Evolutionary conservation across 495 filamentous ascomycete species (phyloP).

Genomic region (Lentithecium fluviatile): DNA sequence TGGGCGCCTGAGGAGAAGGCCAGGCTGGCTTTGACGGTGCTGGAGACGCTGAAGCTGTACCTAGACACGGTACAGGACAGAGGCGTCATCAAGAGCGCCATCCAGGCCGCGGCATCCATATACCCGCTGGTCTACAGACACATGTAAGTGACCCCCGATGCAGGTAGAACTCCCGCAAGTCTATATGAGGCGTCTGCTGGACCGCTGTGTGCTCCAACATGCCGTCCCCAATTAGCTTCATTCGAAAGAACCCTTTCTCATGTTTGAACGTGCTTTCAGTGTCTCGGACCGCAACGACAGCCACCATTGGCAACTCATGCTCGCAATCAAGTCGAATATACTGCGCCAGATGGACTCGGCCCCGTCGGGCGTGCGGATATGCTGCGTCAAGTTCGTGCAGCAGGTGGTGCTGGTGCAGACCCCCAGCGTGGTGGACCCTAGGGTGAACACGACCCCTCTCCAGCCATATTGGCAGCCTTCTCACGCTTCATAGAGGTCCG

Average conservation of each 20-base stretch:
- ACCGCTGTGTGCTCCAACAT: too few species aligned
- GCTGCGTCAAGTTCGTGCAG: slow-evolving; percentile 96
- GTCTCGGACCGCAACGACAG: slow-evolving; percentile 77
- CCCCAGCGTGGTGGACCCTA: slow-evolving; percentile 77
- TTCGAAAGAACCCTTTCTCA: slow-evolving; percentile 23
- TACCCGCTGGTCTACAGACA: slow-evolving; percentile 89
- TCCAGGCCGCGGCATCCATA: slow-evolving; percentile 83
- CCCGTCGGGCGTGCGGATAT: slow-evolving; percentile 71
- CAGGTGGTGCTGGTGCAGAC: slow-evolving; percentile 90
- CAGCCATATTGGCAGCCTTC: background rate
- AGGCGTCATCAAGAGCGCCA: slow-evolving; percentile 72
- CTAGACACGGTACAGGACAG: slow-evolving; percentile 67
- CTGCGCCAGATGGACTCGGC: slow-evolving; percentile 84
- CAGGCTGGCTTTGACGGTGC: slow-evolving; percentile 64
- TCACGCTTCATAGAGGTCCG: slow-evolving; percentile 59
- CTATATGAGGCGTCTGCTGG: too few species aligned
- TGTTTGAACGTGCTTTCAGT: slow-evolving; percentile 48
- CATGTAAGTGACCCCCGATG: slow-evolving; percentile 57
- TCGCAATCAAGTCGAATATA: slow-evolving; percentile 83
- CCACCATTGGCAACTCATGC: slow-evolving; percentile 84
- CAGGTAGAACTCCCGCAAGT: background rate
- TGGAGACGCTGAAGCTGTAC: slow-evolving; percentile 72
- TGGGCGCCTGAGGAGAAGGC: slow-evolving; percentile 72
- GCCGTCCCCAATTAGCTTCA: background rate
- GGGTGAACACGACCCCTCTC: slow-evolving; percentile 51